A percentile compares a stretch with the other conserved stretches of the same genome.
phyloP scores from a whole-genome alignment of 371 early-diverging fungal genomes.

The Entomophthora muscae region DNA sequence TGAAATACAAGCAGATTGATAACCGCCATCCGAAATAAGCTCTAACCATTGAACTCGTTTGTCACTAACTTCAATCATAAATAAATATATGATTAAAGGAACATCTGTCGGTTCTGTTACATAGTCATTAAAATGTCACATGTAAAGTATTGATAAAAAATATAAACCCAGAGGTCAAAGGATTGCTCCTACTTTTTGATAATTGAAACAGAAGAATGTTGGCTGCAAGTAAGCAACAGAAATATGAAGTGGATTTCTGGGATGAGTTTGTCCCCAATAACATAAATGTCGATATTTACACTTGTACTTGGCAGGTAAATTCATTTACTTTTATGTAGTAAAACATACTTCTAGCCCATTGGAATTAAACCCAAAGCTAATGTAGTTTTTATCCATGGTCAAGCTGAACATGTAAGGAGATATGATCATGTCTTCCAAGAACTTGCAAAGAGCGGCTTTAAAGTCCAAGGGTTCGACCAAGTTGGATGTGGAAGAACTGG shows the following conservation, averaged over 20 bases:
- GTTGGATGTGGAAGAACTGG: constrained; percentile 45
- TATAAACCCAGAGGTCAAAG: no score
- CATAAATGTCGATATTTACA: constrained; percentile 20
- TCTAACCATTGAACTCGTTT: no score
- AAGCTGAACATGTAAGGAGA: constrained; percentile 42
- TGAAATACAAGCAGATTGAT: no score
- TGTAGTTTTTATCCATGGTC: constrained; percentile 38
- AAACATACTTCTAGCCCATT: not conserved
- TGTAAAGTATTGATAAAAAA: no score
- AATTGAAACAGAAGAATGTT: no score
- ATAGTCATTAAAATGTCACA: no score
- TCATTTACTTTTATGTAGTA: not conserved
- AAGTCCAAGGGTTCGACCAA: constrained; percentile 37
- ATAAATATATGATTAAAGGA: no score
- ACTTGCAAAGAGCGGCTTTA: constrained; percentile 30
- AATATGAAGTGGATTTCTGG: not conserved
- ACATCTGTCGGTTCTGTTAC: no score
- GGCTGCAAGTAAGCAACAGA: no score
- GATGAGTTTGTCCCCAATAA: not conserved
- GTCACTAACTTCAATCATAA: no score
- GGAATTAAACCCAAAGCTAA: constrained; percentile 11
- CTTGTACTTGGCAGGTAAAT: constrained; percentile 25
- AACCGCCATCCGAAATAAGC: no score
- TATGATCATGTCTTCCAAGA: constrained; percentile 29
- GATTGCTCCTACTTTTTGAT: no score